A percentile compares a stretch with the other conserved stretches of the same genome.
Conservation (phyloP, 495 filamentous ascomycete species). For the Aspergillus taichungensis region DNA sequence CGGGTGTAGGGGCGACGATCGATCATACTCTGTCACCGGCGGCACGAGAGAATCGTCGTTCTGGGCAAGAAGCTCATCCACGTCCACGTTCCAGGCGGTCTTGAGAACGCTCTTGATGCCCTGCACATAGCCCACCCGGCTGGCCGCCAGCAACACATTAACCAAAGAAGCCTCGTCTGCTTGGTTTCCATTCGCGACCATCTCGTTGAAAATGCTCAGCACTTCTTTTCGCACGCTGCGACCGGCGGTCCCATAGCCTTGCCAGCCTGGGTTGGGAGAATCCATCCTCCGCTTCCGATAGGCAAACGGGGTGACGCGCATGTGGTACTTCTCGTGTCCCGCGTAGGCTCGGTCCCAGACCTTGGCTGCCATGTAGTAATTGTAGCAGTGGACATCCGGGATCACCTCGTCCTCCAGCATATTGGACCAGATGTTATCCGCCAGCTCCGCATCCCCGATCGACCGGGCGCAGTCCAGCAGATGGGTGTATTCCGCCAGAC, state of each 20-base stretch:
- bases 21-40: conserved; percentile 22
- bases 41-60: conserved; percentile 17
- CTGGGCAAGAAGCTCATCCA: conserved; percentile 27
- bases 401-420: conserved; percentile 29
- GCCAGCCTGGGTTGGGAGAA: conserved; percentile 14
- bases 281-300: conserved; percentile 20
- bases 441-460: conserved; percentile 35
- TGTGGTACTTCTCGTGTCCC: conserved; percentile 27
- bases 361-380: conserved; percentile 42
- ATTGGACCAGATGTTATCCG: conserved; percentile 43
- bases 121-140: conserved; percentile 43
- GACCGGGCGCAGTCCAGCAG: conserved; percentile 47
- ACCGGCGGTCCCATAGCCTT: conserved; percentile 23
- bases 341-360: conserved; percentile 33
- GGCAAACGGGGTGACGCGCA: conserved; percentile 32
- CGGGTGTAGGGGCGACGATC: conserved; percentile 47
- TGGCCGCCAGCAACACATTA: conserved; percentile 46
- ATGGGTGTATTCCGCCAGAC: conserved; percentile 44
- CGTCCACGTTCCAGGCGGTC: conserved; percentile 51
- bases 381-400: conserved; percentile 50
- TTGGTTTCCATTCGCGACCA: conserved; percentile 36
- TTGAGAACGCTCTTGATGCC: conserved; percentile 41
- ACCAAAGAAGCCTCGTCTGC: conserved; percentile 49
- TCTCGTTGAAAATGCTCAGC: conserved; percentile 37
- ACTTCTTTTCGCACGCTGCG: conserved; percentile 28